phyloP scores from a whole-genome alignment of 2,329 filamentous ascomycete genomes.

The Sclerotinia spermophila region DNA sequence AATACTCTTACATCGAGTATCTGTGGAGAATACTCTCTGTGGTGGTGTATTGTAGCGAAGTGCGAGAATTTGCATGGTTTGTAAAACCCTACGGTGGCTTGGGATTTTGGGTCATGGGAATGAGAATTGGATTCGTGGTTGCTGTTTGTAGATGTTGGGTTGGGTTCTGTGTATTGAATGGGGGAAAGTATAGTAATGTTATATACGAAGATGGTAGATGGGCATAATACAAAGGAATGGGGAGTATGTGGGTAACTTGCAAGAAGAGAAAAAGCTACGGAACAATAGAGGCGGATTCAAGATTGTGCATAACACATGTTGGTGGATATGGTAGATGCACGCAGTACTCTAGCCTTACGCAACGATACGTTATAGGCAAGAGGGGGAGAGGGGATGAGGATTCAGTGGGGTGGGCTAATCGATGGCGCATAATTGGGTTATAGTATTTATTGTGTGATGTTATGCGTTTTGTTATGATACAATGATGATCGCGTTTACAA shows the following conservation, averaged over 20 bases:
- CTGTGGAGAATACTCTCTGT: no score
- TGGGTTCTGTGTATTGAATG: no score
- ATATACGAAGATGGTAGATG: background rate
- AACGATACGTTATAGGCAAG: background rate
- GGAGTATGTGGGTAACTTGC: no score
- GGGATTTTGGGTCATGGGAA: no score
- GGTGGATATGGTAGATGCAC: background rate
- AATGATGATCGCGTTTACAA: background rate
- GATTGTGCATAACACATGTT: background rate
- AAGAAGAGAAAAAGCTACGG: background rate
- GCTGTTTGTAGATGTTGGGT: no score
- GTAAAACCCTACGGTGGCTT: no score
- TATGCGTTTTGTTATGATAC: background rate
- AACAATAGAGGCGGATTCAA: background rate
- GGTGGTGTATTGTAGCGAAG: no score
- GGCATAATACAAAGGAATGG: background rate
- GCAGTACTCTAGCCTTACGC: background rate
- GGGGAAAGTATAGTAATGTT: background rate
- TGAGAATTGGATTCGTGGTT: no score
- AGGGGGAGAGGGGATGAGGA: background rate
- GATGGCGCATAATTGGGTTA: background rate
- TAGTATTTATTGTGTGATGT: background rate
- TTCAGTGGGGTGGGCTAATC: background rate
- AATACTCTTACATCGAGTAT: no score
- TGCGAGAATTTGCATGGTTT: no score